Base-by-base conservation (phyloP, 371 early-diverging fungal genomes). In the Umbelopsis sp. region DNA sequence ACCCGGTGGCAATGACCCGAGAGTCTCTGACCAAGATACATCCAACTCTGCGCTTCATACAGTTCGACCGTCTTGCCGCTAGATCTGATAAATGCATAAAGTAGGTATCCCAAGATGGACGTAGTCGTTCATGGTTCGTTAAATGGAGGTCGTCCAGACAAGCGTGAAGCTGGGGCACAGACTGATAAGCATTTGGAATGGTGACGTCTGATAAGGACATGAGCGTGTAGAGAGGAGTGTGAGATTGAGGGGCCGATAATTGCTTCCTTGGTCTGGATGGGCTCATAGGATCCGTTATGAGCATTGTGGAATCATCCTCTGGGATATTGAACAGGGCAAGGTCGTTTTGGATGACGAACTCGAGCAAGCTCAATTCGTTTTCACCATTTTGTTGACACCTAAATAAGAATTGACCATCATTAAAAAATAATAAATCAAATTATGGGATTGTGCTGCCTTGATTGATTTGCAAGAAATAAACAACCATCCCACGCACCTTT, bases 1-100 rank as follows among this genome's bases (percentile, higher is more conserved):
- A 99, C 5, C 99, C 99, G 9, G 98, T 98, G 0, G 97, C 93
- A 48, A 99, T 87, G 11, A 99, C 93, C 32, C 96, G 84, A 24
- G 86, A 86, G 67, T 97, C 91, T 65, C 92, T 94, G 14, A 97
- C 96, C 11, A 99, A 75, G 20, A 99, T 93, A 74, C 97, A 96
- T 0, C 99, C 99, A 10, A 99, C 99, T 29, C 95, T 89, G 37
- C 99, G 92, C 72, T 99, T 99, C 99, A 99, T 98, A 81, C 97
- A 96, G 69, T 95, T 96, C 20, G 95, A 91, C 65, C 96, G 78
- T 50, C 84, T 82, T 1, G 92, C 88, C 73, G 93, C 98, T 35
- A 96, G 81, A 69, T 96, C 91, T 4, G 97, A 94, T n/a, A 99
- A 76, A 37, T 88, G 84, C 94, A 99, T 98, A 80, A 99, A 99